These are phyloP conservation scores for Annulohypoxylon truncatum DNA, from an alignment of 2,329 filamentous ascomycete genomes.

Conservation along the genomic window DNA sequence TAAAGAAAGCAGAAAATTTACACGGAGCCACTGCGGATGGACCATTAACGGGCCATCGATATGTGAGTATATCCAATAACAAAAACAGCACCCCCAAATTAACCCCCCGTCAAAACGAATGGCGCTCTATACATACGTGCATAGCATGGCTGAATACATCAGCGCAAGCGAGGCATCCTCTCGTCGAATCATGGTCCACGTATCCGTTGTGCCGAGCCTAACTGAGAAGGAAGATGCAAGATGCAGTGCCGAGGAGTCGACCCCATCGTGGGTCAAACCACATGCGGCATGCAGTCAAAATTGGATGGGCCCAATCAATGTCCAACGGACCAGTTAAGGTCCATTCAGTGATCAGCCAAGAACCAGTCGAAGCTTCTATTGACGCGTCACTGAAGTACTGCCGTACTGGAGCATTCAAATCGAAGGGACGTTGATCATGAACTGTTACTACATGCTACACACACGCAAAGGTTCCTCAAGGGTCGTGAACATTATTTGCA, in stretches of 20 bases:
- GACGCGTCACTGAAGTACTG: constrained; percentile 36
- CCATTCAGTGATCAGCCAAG: background rate
- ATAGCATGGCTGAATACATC: constrained; percentile 36
- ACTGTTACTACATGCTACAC: background rate
- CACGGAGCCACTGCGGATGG: constrained; percentile 32
- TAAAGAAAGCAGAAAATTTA: constrained; percentile 15
- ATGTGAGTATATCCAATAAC: constrained; percentile 30
- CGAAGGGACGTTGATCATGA: constrained; percentile 18
- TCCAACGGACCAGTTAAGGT: constrained; percentile 12
- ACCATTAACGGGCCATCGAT: constrained; percentile 35
- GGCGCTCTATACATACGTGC: constrained; percentile 29
- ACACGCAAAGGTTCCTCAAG: constrained; percentile 29
- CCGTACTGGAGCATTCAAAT: constrained; percentile 1
- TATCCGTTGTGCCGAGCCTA: constrained; percentile 38
- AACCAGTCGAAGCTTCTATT: constrained; percentile 35
- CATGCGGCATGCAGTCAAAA: constrained; percentile 33
- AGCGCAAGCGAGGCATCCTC: constrained; percentile 19
- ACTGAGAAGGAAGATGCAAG: constrained; percentile 37
- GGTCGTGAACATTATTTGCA: constrained; percentile 4
- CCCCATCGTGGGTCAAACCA: constrained; percentile 31
- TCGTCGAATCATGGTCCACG: constrained; percentile 38
- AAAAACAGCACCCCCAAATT: constrained; percentile 33
- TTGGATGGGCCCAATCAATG: constrained; percentile 32
- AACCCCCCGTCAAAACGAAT: constrained; percentile 25
- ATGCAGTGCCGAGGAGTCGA: constrained; percentile 38